Evolutionary conservation across 2,329 filamentous ascomycete genomes (phyloP).

Genomic region (Apiospora malaysiana): DNA sequence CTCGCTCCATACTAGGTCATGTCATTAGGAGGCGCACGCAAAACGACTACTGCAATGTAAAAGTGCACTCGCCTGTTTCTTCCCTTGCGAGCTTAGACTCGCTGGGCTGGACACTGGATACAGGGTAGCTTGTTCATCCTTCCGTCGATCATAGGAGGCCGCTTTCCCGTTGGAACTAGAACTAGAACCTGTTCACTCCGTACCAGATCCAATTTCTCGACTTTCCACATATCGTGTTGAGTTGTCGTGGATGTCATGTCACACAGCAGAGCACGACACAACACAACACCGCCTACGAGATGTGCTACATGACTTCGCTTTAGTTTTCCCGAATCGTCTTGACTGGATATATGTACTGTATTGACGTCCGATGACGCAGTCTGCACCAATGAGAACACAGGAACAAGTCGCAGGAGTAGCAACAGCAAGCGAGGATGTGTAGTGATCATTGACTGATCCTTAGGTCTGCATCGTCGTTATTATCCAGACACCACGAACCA

Average conservation of each 20-base stretch:
- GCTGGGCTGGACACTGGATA: background rate
- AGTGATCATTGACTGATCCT: background rate
- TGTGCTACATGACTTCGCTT: slow-evolving; percentile 1
- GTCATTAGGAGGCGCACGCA: background rate
- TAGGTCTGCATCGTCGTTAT: slow-evolving; percentile 2
- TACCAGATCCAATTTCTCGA: too few relatives aligned
- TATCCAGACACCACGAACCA: background rate
- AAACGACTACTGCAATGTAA: slow-evolving; percentile 12
- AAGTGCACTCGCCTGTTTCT: background rate
- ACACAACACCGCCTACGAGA: slow-evolving; percentile 4
- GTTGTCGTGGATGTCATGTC: slow-evolving; percentile 1
- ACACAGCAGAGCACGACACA: background rate
- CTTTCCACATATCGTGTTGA: background rate
- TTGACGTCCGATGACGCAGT: background rate
- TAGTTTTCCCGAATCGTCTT: background rate
- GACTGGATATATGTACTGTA: background rate
- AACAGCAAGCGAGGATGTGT: background rate
- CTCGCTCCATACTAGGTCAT: background rate
- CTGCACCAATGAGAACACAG: background rate
- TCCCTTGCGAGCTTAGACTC: background rate
- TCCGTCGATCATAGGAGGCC: background rate
- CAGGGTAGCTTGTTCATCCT: background rate
- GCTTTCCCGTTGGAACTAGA: background rate
- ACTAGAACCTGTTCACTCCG: background rate
- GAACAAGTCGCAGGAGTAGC: background rate